Base-by-base conservation (phyloP, 495 filamentous ascomycete species). In the Lophiostoma macrostomum region DNA sequence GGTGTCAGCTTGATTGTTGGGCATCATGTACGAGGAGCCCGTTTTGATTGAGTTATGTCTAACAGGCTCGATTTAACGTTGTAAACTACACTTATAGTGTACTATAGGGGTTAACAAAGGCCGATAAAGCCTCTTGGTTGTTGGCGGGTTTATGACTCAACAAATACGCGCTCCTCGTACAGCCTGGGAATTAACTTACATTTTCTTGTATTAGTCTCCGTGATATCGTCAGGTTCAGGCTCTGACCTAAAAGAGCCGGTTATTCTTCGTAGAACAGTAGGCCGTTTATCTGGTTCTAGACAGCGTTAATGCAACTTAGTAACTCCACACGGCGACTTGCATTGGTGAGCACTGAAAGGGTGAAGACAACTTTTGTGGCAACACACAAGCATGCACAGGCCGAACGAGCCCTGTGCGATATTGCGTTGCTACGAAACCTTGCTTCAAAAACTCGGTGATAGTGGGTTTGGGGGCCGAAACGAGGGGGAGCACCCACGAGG, bases 201-300 rank as follows among this genome's bases (percentile, higher is more conserved):
- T 28, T 39, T 56, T 29, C 58, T 37, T 5, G 58, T 61, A 5
- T 34, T 61, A 20, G 47, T 56, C 36, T 61, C 58, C 4, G 46
- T 56, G 28, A 61, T 39, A 35, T 46, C 44, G 12, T 24, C 2
- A 2, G 56, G 56, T 1, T 60, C 56, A 1, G 56, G 56, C 13
- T 23, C 24, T 1, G 41, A 49, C 39, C 41, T 53, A 50, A 60
- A 60, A 13, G 56, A 44, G 41, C 56, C 42, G 25, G 56, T 60
- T 35, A 60, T 49, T 24, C 56, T 24, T 28, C 50, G 49, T 6
- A 60, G 30, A 2, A 50, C 8, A 3, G 25, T 60, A 18, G 56
- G 49, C n/a, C 31, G 49, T 50, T 50, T 48, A 5, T 50, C 31
- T 8, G 29, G 7, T 11, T 31, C 50, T 53, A 40, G 22, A 23